Percentiles rank a stretch among this genome's conserved stretches.
phyloP scores from a whole-genome alignment of 768 basidiomycete species.

The Nidularia pulvinata region DNA sequence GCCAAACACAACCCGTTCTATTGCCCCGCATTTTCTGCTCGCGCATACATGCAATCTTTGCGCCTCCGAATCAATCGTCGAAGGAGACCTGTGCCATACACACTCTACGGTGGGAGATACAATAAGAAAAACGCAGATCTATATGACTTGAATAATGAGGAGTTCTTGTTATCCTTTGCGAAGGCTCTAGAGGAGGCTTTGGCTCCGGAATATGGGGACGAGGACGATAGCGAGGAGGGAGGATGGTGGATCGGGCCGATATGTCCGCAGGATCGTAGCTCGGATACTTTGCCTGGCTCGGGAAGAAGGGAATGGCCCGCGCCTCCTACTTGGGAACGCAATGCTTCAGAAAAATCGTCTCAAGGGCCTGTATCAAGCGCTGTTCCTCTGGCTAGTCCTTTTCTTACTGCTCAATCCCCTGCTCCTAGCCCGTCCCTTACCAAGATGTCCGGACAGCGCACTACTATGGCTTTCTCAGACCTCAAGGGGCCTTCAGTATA shows the following conservation, averaged over 20 bases:
- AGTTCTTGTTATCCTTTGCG: constrained; percentile 27
- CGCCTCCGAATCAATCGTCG: constrained; percentile 14
- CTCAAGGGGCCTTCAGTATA: constrained; percentile 39
- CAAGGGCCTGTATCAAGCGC: too few species aligned
- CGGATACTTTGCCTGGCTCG: neutral
- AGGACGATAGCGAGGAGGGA: constrained; percentile 10
- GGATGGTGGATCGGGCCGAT: neutral
- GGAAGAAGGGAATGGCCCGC: too few species aligned
- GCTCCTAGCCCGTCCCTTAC: too few species aligned
- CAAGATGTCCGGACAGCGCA: too few species aligned
- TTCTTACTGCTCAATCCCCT: too few species aligned
- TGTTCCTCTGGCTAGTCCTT: too few species aligned
- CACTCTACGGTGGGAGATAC: too few species aligned
- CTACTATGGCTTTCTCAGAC: constrained; percentile 21
- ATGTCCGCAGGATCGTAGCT: neutral
- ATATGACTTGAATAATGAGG: constrained; percentile 1
- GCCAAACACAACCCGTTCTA: constrained; percentile 61
- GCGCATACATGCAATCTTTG: constrained; percentile 42
- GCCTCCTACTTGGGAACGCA: too few species aligned
- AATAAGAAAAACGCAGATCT: neutral
- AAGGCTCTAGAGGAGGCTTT: constrained; percentile 23
- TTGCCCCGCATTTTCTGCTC: constrained; percentile 49
- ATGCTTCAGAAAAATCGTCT: too few species aligned
- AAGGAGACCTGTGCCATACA: too few species aligned
- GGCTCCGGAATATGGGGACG: constrained; percentile 10